Evolutionary conservation across 2,329 filamentous ascomycete species (phyloP).

Genomic region (Clarireedia monteithiana): DNA sequence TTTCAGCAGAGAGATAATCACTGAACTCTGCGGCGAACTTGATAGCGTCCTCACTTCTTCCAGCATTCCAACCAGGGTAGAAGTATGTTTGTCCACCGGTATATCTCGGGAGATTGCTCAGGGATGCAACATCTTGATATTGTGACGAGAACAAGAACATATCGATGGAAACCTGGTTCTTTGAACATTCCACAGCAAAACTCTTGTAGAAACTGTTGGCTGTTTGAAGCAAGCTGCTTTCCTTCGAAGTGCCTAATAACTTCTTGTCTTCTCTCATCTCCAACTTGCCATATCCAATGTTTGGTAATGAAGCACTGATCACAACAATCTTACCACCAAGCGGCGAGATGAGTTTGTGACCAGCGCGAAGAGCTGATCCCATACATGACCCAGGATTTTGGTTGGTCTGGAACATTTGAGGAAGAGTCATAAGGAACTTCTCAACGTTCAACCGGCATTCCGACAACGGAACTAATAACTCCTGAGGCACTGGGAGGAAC

Average conservation of each 20-base stretch:
- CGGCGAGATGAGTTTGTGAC: constrained; percentile 90
- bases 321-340: constrained; percentile 94
- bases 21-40: constrained; percentile 97
- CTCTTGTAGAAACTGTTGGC: constrained; percentile 98
- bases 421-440: constrained; percentile 80
- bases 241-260: constrained; percentile 85
- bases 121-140: constrained; percentile 93
- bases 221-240: constrained; percentile 79
- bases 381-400: constrained; percentile 86
- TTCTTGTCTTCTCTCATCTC: constrained; percentile 97
- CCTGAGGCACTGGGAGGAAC: constrained; percentile 87
- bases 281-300: constrained; percentile 80
- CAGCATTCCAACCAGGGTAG: constrained; percentile 94
- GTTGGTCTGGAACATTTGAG: constrained; percentile 94
- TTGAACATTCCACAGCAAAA: constrained; percentile 97
- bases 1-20: constrained; percentile 93
- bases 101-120: constrained; percentile 92
- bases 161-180: constrained; percentile 96
- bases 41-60: constrained; percentile 87
- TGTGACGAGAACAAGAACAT: constrained; percentile 97
- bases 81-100: constrained; percentile 98
- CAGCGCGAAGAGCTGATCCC: constrained; percentile 85
- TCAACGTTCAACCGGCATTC: constrained; percentile 90
- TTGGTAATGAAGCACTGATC: constrained; percentile 82
- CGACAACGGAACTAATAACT: constrained; percentile 80